Percentiles rank a stretch among this genome's conserved stretches.
These are phyloP conservation scores for Chrysoporthe deuterocubensis DNA, from an alignment of 2,329 filamentous ascomycete species.

Conservation along the genomic window DNA sequence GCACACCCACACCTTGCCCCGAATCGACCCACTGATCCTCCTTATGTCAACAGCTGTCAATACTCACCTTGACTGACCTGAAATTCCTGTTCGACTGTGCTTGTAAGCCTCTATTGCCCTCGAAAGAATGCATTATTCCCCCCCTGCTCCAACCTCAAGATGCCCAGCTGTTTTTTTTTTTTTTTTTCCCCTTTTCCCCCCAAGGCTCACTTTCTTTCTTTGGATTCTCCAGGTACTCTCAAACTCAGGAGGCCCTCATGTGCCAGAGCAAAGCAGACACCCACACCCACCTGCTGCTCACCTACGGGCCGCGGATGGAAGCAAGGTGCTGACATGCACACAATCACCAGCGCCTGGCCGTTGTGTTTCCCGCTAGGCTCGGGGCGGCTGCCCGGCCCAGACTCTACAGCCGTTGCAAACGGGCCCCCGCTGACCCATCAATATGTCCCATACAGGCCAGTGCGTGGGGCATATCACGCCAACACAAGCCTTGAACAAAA, in stretches of 20 bases:
- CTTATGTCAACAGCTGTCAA: slow-evolving; percentile 7
- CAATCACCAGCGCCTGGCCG: slow-evolving; percentile 1
- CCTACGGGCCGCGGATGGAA: neutral
- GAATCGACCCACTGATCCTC: neutral
- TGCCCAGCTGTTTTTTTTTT: neutral
- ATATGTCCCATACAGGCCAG: slow-evolving; percentile 7
- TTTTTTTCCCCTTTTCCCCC: too few species aligned
- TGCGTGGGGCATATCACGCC: neutral
- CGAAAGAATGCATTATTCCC: slow-evolving; percentile 4
- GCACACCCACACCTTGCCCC: slow-evolving; percentile 10
- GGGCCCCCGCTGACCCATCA: slow-evolving; percentile 11
- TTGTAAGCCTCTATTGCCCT: slow-evolving; percentile 13
- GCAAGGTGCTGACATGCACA: slow-evolving; percentile 14
- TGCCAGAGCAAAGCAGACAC: neutral
- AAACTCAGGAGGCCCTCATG: neutral
- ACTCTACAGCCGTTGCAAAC: slow-evolving; percentile 16
- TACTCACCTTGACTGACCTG: slow-evolving; percentile 14
- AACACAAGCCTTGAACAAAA: neutral
- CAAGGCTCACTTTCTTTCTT: neutral
- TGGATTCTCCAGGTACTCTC: neutral
- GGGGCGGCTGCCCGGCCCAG: slow-evolving; percentile 23
- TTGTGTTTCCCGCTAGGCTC: slow-evolving; percentile 17
- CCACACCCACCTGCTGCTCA: neutral
- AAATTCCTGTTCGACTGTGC: slow-evolving; percentile 14
- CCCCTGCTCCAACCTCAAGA: slow-evolving; percentile 1